Conservation (phyloP, 768 basidiomycete species). For the Myochromella boudieri region DNA sequence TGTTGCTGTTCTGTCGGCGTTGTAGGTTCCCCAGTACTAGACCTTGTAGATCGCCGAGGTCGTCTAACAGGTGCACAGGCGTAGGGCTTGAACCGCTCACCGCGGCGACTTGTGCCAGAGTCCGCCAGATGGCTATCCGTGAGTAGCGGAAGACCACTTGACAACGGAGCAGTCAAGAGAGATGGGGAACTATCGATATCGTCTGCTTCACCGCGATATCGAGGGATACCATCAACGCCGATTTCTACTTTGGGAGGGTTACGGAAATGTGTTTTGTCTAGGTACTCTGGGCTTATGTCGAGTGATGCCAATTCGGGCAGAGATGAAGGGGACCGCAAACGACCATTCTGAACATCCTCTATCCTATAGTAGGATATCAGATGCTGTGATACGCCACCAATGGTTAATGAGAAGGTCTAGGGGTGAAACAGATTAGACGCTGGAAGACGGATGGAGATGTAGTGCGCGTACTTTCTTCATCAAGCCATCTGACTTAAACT, state of each 20-base stretch:
- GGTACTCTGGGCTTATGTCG: conserved; percentile 84
- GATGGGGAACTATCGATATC: conserved; percentile 53
- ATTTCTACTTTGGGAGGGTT: conserved; percentile 88
- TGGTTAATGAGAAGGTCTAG: conserved; percentile 90
- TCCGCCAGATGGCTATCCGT: conserved; percentile 45
- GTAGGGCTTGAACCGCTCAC: conserved; percentile 19
- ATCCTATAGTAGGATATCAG: conserved; percentile 94
- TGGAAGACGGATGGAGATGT: background rate
- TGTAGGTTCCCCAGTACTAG: conserved; percentile 8
- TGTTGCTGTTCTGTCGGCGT: conserved; percentile 12
- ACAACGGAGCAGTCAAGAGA: conserved; percentile 39
- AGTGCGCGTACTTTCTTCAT: conserved; percentile 87
- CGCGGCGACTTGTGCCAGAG: conserved; percentile 10
- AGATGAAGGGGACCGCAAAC: conserved; percentile 84
- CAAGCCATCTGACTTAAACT: conserved; percentile 90
- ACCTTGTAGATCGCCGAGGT: conserved; percentile 14
- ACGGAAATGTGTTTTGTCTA: conserved; percentile 89
- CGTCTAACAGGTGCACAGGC: conserved; percentile 11
- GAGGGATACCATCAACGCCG: conserved; percentile 77
- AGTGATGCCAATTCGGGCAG: conserved; percentile 84
- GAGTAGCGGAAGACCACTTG: conserved; percentile 48
- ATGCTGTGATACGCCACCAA: conserved; percentile 84
- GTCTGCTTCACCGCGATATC: conserved; percentile 84
- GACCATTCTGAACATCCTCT: conserved; percentile 86
- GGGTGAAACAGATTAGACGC: conserved; percentile 10